phyloP scores from a whole-genome alignment of 2,329 filamentous ascomycete species.

The Fusarium sp. region DNA sequence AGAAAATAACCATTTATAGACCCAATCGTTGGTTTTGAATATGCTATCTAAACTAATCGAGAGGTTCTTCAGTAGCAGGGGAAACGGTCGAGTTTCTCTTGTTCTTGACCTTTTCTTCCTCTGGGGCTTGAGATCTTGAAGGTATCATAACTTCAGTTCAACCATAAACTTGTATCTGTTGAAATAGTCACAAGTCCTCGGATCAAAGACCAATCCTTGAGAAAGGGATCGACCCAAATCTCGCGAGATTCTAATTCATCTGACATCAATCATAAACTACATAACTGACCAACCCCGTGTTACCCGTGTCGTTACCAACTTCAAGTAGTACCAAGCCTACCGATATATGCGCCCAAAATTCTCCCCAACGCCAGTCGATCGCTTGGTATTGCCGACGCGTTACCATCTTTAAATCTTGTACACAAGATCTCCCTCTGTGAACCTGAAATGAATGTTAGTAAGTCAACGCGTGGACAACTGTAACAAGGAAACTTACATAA shows the following conservation, averaged over 20 bases:
- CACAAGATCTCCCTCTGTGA: constrained; percentile 72
- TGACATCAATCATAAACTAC: constrained; percentile 22
- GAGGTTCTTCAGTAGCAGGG: background rate
- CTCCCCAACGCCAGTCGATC: constrained; percentile 22
- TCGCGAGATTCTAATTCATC: background rate
- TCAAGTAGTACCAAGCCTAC: constrained; percentile 4
- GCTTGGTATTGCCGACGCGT: background rate
- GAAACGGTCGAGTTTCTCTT: background rate
- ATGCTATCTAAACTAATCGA: background rate
- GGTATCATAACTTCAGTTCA: background rate
- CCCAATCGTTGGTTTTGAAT: background rate
- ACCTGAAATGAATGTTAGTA: constrained; percentile 56
- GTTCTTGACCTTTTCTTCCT: background rate
- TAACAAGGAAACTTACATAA: constrained; percentile 78
- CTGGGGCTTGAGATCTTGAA: too few species aligned
- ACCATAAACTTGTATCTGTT: background rate
- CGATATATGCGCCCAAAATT: constrained; percentile 4
- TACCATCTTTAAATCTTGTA: constrained; percentile 72
- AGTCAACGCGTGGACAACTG: background rate
- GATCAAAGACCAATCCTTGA: background rate
- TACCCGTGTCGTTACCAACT: constrained; percentile 13
- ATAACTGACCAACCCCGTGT: constrained; percentile 4
- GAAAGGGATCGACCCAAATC: background rate
- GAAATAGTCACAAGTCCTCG: background rate
- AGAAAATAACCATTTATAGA: background rate